Evolutionary conservation across 345 rosid genomes (phyloP), one percentile per base, ranked within the genome.

Genomic region (Salix exigua): DNA sequence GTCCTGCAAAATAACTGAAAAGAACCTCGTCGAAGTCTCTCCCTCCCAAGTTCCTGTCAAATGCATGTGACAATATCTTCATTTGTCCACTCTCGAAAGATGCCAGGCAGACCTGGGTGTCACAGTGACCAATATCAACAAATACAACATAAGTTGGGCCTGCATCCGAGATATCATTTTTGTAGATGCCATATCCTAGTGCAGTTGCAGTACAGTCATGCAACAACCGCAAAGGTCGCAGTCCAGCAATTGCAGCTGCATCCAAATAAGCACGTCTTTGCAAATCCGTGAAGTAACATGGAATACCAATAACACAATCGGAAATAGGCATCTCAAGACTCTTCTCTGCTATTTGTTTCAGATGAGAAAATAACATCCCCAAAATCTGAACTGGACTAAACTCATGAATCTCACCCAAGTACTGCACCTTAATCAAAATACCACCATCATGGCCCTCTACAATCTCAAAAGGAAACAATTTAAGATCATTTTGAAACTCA

Each of bases 181-280:
- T 90, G 77, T 90, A 90, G 77, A 90, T 88, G 55, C 94, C 94
- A 63, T 90, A 90, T 51, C 91, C 89, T 70, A 90, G 91, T 13
- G 94, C 89, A 66, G 92, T 90, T 19, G 92, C 92, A 2, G 90
- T 84, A 77, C 82, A 87, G 63, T 90, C 94, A 75, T 90, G 92
- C 87, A 90, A 83, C 85, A 90, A 78, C 78, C 88, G 86, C 83
- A 88, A 75, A 1, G 91, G 88, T 58, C 82, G 86, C 62, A 88
- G n/a, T 40, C 94, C 94, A 77, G 91, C 92, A 80, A 88, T 90
- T 7, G 79, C 77, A 1, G 88, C 91, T 26, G 94, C 92, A 81
- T 88, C 85, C 83, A 87, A 81, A 72, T 88, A 88, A 11, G 88
- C 91, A 74, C 81, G 87, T 70, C 94, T 86, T 63, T 90, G 92